phyloP scores from a whole-genome alignment of 169 alveolate genomes.

The Cryptosporidium meleagridis region DNA sequence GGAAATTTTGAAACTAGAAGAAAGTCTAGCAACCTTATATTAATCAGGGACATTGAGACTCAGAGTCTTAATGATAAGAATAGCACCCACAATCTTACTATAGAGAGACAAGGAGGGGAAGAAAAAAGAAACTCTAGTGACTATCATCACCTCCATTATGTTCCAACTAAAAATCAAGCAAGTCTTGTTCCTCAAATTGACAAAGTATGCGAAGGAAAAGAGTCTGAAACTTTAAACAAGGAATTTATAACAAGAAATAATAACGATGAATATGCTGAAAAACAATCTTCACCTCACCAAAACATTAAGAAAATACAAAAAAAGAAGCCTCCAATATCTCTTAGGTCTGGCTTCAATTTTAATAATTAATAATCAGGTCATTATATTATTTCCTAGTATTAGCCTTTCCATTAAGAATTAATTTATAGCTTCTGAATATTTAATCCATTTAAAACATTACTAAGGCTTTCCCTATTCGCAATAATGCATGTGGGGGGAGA shows the following conservation, averaged over 20 bases:
- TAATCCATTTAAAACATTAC: neutral
- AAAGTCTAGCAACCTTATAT: slow-evolving; percentile 5
- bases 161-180: neutral
- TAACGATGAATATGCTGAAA: neutral
- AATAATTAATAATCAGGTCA: neutral
- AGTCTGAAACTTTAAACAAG: neutral
- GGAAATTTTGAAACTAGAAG: neutral
- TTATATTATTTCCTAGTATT: neutral
- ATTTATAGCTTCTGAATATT: neutral
- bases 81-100: neutral
- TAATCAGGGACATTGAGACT: neutral
- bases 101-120: neutral
- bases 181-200: neutral
- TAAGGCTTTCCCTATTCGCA: neutral
- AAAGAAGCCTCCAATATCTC: slow-evolving; percentile 40
- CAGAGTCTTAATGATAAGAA: neutral
- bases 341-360: slow-evolving; percentile 60
- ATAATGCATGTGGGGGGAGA: neutral
- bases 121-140: too few relatives aligned
- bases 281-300: neutral
- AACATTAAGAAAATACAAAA: neutral
- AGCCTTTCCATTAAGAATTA: neutral
- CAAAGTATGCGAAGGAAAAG: neutral
- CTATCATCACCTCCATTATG: neutral
- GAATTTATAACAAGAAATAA: neutral